phyloP scores from a whole-genome alignment of 2,329 filamentous ascomycete genomes.

The Penicillium sp. region DNA sequence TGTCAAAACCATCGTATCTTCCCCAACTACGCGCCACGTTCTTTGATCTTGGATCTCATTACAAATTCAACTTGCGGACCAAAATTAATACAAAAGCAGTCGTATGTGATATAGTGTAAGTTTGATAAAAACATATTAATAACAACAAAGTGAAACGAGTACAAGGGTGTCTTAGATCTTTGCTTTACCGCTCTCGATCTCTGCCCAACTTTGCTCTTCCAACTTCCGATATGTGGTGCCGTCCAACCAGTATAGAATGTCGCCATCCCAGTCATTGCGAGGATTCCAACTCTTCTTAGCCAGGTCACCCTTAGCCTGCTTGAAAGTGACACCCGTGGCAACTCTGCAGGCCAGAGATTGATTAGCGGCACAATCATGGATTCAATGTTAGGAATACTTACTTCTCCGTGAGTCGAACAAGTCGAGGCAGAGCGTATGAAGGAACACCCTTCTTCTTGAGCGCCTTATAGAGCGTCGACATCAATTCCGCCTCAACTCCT shows the following conservation, averaged over 20 bases:
- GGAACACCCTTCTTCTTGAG: conserved; percentile 49
- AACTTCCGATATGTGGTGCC: conserved; percentile 42
- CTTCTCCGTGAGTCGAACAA: conserved; percentile 50
- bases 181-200: conserved; percentile 45
- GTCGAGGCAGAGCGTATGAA: conserved; percentile 47
- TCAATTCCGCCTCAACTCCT: conserved; percentile 36
- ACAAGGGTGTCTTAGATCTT: conserved; percentile 35
- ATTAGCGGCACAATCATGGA: neutral
- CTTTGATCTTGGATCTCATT: too few relatives aligned
- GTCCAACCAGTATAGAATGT: conserved; percentile 48
- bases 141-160: too few relatives aligned
- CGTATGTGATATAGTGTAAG: too few relatives aligned
- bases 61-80: too few relatives aligned
- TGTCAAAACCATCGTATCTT: too few relatives aligned
- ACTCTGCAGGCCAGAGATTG: conserved; percentile 30
- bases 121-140: too few relatives aligned
- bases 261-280: conserved; percentile 31
- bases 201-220: conserved; percentile 39
- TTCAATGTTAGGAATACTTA: conserved; percentile 29
- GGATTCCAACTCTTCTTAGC: conserved; percentile 45
- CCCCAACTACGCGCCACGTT: too few relatives aligned
- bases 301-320: conserved; percentile 49
- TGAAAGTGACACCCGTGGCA: conserved; percentile 51
- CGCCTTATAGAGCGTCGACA: conserved; percentile 37
- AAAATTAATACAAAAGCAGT: too few relatives aligned